Evolutionary conservation across 352 stramenopile genomes (phyloP).

Genomic region (Pythium pectinolyticum): DNA sequence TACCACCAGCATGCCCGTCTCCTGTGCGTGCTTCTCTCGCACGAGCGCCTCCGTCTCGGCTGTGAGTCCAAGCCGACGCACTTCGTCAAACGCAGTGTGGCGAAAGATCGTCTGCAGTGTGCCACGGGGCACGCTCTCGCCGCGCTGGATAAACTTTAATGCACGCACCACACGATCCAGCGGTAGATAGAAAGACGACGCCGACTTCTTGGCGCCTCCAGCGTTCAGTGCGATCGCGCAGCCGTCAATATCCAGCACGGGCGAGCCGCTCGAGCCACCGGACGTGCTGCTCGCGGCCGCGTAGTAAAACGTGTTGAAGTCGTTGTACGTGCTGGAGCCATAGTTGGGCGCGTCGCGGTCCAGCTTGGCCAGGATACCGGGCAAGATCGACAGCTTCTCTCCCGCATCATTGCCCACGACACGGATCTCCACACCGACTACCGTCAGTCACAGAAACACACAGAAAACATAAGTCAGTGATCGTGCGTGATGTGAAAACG

Average conservation of each 20-base stretch:
- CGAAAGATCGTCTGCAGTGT: constrained; percentile 89
- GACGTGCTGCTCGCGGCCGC: constrained; percentile 85
- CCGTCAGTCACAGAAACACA: background rate
- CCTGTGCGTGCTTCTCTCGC: constrained; percentile 65
- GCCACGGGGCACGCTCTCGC: constrained; percentile 58
- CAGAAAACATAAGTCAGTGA: background rate
- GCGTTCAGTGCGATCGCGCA: constrained; percentile 91
- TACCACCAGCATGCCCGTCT: constrained; percentile 90
- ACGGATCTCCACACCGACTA: constrained; percentile 89
- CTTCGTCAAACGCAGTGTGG: constrained; percentile 90
- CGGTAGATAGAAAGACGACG: constrained; percentile 90
- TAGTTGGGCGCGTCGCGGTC: constrained; percentile 91
- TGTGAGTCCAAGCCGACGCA: constrained; percentile 72
- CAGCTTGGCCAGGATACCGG: constrained; percentile 88
- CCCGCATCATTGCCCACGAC: constrained; percentile 92
- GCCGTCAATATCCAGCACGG: constrained; percentile 86
- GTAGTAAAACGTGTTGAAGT: constrained; percentile 95
- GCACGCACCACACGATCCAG: constrained; percentile 85
- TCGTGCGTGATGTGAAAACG: background rate
- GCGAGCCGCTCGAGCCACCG: constrained; percentile 86
- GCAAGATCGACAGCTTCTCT: constrained; percentile 91
- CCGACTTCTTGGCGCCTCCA: constrained; percentile 84
- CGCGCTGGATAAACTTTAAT: constrained; percentile 62
- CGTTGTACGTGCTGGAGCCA: constrained; percentile 83
- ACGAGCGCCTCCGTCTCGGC: constrained; percentile 69